Evolutionary conservation across 805 yeast genomes (phyloP), one percentile per base, ranked within the genome.

Genomic region (Clavispora carvajalis): DNA sequence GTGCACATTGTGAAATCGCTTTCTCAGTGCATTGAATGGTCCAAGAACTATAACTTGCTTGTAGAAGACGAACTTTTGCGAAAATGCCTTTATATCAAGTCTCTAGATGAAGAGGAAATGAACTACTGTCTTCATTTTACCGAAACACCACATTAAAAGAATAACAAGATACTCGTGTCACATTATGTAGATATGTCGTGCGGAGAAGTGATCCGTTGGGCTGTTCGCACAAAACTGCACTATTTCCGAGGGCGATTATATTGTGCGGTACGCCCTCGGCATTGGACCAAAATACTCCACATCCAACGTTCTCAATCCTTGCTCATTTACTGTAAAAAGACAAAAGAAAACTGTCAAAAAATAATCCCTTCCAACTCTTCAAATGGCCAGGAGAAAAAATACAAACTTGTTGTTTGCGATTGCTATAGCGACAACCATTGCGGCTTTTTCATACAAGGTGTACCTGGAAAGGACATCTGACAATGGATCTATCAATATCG

Each of bases 1-100:
- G 88, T 95, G 4, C 77, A 78, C 45, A 80, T 88, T 36, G 87
- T 87, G 26, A 83, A 85, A 57, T 78, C 82, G 8, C 73, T 90
- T 41, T 74, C 88, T 28, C 85, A 85, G 54, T 77, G 84, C 53
- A 86, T 90, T 37, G 95, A 87, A 54, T 87, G 96, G 89, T 79
- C 95, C 0, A 72, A 72, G 35, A 71, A 82, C 43, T 90, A 88
- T 65, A 55, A 68, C 11, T 64, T 84, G 38, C 59, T 69, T 36
- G 62, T 69, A 2, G 71, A 84, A 38, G 73, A 76, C 10, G 90
- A 86, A 37, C 58, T 89, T 17, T 58, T 91, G 46, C 81, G 95
- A 40, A 87, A 83, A 57, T 90, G 97, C 61, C 73, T 89, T 25
- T 89, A 89, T 62, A 77, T 89, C 47, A 80, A 81, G 48, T 73